Base-by-base conservation (phyloP, 352 stramenopile genomes). In the Aphanomyces invadans region DNA sequence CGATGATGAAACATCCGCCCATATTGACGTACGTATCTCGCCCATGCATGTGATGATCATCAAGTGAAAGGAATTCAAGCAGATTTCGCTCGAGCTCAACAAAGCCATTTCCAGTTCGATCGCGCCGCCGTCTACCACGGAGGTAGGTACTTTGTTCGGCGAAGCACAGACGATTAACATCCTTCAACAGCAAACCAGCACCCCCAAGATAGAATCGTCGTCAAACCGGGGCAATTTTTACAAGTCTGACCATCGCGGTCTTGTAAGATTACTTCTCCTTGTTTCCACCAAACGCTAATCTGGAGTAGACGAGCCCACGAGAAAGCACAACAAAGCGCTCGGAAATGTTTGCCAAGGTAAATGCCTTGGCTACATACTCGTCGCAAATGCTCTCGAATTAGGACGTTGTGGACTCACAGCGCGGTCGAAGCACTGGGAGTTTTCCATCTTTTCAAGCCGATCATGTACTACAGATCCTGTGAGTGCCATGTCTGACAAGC, bases 371-470 rank as follows among this genome's bases (percentile, higher is more conserved):
- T 7, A 15, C 21, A 38, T 29, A 57, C 25, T 17, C 12, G 12
- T 33, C 11, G 15, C 19, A 39, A 10, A 36, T 38, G 36, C 15
- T 38, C 12, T 15, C 15, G 29, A 38, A n/a, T n/a, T 38, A 57
- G 21, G 19, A 57, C 15, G 29, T 5, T 11, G 5, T n/a, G 29
- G 23, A n/a, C 29, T 29, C 21, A 39, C 49, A 36, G 29, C 19
- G 19, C 44, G 21, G 5, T 25, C 12, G 21, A 52, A 26, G 21
- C 44, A 26, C 44, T 7, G 21, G 44, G 4, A 52, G 44, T 23
- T 57, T 57, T 32, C 49, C 49, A 26, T 57, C 49, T n/a, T 57
- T 57, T 38, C 17, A 57, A 38, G 15, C 29, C 23, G 29, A 57
- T 15, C 49, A 52, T n/a, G 44, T 57, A 33, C 12, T 54, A 28